Evolutionary conservation across 73 alveolate genomes (phyloP).

Genomic region (Paramecium pentaurelia): DNA sequence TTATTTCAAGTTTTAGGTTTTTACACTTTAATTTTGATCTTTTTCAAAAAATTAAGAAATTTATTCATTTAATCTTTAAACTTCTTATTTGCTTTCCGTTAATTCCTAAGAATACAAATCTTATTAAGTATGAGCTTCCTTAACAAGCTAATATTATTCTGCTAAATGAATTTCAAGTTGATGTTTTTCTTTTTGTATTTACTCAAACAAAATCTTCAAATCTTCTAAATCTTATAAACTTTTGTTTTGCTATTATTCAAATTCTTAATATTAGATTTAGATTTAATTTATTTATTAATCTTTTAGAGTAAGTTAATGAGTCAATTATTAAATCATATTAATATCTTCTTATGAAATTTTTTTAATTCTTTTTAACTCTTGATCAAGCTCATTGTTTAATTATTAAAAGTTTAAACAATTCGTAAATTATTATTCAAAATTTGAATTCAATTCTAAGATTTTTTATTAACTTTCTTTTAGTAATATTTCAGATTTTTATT

Average conservation of each 20-base stretch:
- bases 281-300: background rate
- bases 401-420: background rate
- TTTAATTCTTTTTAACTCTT: background rate
- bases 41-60: background rate
- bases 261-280: background rate
- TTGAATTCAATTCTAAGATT: background rate
- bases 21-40: background rate
- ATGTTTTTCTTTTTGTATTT: background rate
- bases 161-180: background rate
- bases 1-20: background rate
- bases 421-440: background rate
- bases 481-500: background rate
- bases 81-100: background rate
- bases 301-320: background rate
- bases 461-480: background rate
- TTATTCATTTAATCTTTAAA: background rate
- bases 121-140: background rate
- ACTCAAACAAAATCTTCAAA: background rate
- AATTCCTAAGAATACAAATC: background rate
- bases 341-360: background rate
- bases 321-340: background rate
- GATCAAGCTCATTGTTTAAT: background rate
- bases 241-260: background rate
- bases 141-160: background rate
- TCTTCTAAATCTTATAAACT: background rate